Evolutionary conservation across 768 basidiomycete genomes (phyloP).

Genomic region (Cystofilobasidium ferigula): DNA sequence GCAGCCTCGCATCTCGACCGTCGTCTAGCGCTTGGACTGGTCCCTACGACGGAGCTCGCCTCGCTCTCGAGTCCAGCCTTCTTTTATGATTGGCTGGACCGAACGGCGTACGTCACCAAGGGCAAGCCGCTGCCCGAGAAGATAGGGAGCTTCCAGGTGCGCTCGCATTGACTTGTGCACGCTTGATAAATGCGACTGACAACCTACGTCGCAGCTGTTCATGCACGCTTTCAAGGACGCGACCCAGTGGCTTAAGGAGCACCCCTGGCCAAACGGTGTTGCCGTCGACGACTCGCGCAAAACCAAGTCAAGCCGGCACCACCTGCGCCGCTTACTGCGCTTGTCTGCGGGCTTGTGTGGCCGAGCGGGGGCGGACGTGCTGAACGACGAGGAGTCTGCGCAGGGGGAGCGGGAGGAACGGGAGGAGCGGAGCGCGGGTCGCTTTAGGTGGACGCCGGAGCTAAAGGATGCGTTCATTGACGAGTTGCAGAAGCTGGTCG

Average conservation of each 20-base stretch:
- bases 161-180: background rate
- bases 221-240: conserved; percentile 53
- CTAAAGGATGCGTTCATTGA: conserved; percentile 74
- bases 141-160: conserved; percentile 46
- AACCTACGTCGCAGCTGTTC: conserved; percentile 60
- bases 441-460: conserved; percentile 71
- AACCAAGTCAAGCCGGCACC: background rate
- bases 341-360: conserved; percentile 51
- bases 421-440: conserved; percentile 33
- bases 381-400: conserved; percentile 52
- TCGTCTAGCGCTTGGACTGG: conserved; percentile 63
- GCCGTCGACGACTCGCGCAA: conserved; percentile 35
- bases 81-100: conserved; percentile 77
- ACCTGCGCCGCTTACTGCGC: conserved; percentile 12
- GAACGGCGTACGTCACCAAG: conserved; percentile 46
- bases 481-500: conserved; percentile 83
- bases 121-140: conserved; percentile 75
- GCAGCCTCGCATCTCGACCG: conserved; percentile 74
- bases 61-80: conserved; percentile 78
- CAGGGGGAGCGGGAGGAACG: conserved; percentile 59
- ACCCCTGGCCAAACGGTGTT: conserved; percentile 72
- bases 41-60: conserved; percentile 74
- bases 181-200: background rate
- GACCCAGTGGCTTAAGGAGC: conserved; percentile 47
- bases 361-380: conserved; percentile 57